phyloP scores from a whole-genome alignment of 441 rosid genomes.

The Arabidopsis lyrata region DNA sequence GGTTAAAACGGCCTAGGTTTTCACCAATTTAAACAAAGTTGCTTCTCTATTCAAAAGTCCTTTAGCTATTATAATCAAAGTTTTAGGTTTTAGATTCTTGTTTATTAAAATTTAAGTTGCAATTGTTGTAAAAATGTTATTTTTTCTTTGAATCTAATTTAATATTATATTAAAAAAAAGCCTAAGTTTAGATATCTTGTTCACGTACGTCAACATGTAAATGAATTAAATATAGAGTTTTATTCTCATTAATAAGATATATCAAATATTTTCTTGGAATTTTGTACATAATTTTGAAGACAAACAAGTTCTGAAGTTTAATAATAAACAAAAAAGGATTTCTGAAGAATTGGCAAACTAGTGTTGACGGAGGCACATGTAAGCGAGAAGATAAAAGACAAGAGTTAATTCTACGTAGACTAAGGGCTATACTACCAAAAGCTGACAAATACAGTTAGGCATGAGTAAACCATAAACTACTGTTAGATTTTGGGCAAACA shows the following conservation, averaged over 20 bases:
- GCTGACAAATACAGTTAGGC: conserved; percentile 43
- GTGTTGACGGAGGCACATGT: conserved; percentile 28
- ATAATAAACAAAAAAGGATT: too few species aligned
- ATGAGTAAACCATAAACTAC: conserved; percentile 16
- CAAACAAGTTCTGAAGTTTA: background rate
- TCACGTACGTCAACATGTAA: background rate
- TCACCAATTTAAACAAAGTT: too few species aligned
- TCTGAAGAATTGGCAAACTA: background rate
- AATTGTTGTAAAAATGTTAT: too few species aligned
- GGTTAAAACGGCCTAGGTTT: background rate
- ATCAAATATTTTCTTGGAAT: background rate
- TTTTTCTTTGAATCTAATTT: too few species aligned
- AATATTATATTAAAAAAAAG: too few species aligned
- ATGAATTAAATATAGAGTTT: background rate
- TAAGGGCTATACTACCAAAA: conserved; percentile 29
- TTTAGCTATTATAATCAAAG: too few species aligned
- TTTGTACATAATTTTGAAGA: background rate
- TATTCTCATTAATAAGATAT: background rate
- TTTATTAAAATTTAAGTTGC: too few species aligned
- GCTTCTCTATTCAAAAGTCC: too few species aligned
- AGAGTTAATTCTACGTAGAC: conserved; percentile 30
- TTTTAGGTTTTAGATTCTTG: too few species aligned
- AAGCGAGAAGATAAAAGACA: conserved; percentile 30
- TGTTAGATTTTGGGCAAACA: conserved; percentile 36
- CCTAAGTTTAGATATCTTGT: background rate